Evolutionary conservation across 352 stramenopile species (phyloP), one percentile per base, ranked within the genome.

Genomic region (Phytophthora multivora): DNA sequence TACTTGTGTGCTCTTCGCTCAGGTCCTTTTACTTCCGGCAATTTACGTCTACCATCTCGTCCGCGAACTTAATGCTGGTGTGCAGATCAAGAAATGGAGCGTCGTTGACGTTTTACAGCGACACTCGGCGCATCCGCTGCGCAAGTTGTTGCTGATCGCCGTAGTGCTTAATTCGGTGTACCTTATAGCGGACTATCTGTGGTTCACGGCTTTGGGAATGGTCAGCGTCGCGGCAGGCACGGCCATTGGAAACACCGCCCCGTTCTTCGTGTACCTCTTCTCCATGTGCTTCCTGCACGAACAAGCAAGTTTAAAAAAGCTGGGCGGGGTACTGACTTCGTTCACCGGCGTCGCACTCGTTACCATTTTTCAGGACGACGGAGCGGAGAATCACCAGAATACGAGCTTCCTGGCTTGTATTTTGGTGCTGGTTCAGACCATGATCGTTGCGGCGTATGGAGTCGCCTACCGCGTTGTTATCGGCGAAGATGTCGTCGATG

Each of bases 181-280:
- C 61, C 68, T 66, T 43, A 59, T 64, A 1, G 63, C 67, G 16
- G 73, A 83, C 45, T 83, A 83, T 56, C 75, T 83, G 47, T 79
- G 66, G 66, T 79, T 80, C 57, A 65, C 67, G 5, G 68, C 68
- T 16, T 61, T 83, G 16, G 56, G 61, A 18, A 73, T 59, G 47
- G 62, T 83, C 41, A 83, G 71, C 45, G 74, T 83, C 26, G 64
- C 67, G 3, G 74, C 69, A 2, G 68, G 74, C 35, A 80, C 71
- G 0, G 54, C 74, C 23, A 80, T 83, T 43, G 73, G 74, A 61
- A 83, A 77, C 57, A 78, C 63, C 35, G 72, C 74, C 28, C 74
- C 74, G 28, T 61, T 83, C 12, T 83, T 83, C 54, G 74, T 83
- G 11, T 83, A 83, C 53, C 69, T 64, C 48, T 80, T 83, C 42